Evolutionary conservation across 208 protist species (phyloP).

Genomic region (Balamuthia mandrillaris): DNA sequence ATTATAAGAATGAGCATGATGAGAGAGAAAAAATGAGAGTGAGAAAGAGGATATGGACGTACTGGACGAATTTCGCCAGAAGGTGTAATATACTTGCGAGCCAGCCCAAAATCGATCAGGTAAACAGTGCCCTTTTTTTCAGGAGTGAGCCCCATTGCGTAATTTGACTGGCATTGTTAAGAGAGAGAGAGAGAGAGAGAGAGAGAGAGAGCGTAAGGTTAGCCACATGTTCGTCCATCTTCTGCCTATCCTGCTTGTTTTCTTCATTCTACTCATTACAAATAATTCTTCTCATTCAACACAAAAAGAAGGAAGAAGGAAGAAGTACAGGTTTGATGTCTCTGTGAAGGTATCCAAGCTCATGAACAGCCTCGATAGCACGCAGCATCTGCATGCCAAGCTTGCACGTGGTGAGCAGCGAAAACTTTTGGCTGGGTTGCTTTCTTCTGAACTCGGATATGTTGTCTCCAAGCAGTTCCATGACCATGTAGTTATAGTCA

Average conservation of each 20-base stretch:
- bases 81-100: constrained; percentile 81
- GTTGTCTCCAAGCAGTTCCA: constrained; percentile 93
- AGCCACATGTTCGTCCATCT: too few species aligned
- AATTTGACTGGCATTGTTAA: constrained; percentile 86
- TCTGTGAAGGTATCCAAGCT: constrained; percentile 90
- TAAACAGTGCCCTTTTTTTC: constrained; percentile 80
- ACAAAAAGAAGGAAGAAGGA: not conserved
- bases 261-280: too few species aligned
- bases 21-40: too few species aligned
- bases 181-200: not conserved
- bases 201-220: too few species aligned
- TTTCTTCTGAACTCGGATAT: constrained; percentile 86
- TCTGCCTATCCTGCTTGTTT: too few species aligned
- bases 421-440: constrained; percentile 74
- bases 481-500: constrained; percentile 93
- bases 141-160: constrained; percentile 81
- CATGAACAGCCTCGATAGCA: constrained; percentile 88
- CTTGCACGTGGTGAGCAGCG: constrained; percentile 83
- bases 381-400: constrained; percentile 91
- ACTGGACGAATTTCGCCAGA: constrained; percentile 85
- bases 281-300: too few species aligned
- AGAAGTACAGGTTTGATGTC: constrained; percentile 90
- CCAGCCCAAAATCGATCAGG: constrained; percentile 96
- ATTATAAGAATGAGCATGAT: too few species aligned
- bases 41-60: too few species aligned